Conservation (phyloP, 805 yeast genomes). For the Brettanomyces nanus region DNA sequence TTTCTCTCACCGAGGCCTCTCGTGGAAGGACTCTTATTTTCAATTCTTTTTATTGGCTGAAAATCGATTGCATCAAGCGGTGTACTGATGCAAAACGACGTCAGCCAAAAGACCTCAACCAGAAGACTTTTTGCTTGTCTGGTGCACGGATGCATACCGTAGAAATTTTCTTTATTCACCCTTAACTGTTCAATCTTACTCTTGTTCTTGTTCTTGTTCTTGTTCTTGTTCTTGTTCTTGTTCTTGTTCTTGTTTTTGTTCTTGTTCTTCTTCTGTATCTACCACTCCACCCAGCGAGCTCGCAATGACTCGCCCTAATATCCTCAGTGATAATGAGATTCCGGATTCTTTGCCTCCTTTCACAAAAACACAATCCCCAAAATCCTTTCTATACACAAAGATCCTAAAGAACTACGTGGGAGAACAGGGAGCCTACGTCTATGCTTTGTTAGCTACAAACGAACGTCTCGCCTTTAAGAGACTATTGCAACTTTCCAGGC, state of each 20-base stretch:
- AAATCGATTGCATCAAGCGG: no score
- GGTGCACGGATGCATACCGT: no score
- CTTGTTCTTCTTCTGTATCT: background rate
- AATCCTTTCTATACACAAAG: conserved; percentile 48
- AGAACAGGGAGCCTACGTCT: conserved; percentile 59
- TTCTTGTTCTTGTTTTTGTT: background rate
- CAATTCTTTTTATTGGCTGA: no score
- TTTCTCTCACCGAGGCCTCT: no score
- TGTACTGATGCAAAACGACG: no score
- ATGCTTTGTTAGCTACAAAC: conserved; percentile 52
- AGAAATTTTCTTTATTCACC: no score
- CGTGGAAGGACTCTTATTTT: no score
- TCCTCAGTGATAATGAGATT: conserved; percentile 4
- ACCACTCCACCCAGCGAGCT: background rate
- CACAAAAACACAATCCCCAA: conserved; percentile 51
- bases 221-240: no score
- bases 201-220: no score
- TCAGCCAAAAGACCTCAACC: no score
- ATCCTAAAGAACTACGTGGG: conserved; percentile 55
- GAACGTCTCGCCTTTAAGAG: conserved; percentile 60
- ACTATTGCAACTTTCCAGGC: conserved; percentile 35
- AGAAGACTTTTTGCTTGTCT: no score
- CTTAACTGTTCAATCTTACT: no score
- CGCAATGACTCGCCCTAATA: background rate
- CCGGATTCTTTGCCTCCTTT: conserved; percentile 23